Base-by-base conservation (phyloP, 78 protist genomes). In the Emiliania huxleyi region DNA sequence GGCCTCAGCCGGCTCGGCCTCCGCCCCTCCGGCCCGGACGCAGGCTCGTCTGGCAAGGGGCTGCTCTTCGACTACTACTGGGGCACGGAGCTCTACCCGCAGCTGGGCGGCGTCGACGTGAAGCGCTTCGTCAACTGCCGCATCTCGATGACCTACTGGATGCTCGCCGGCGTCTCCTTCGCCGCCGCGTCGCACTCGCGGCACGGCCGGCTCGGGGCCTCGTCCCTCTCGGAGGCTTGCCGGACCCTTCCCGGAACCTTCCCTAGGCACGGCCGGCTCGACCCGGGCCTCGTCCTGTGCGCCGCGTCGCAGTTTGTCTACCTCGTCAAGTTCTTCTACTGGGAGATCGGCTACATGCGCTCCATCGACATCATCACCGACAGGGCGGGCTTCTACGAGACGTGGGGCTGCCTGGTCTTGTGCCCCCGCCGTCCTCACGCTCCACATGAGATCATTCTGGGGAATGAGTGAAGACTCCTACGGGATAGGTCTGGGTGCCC, bases 61-160 rank as follows among this genome's bases (percentile, higher is more conserved):
- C 33, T 46, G 44, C 1, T 94, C 52, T 48, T 94, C 40, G 94
- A 94, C 84, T 94, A 45, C 71, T 94, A 71, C 84, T 49, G 81
- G 71, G 96, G 96, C 84, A 23, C 35, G 22, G 95, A 94, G 93
- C 96, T 94, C 42, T 55, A 94, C 91, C 96, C 96, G n/a, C 48
- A 56, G 18, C 26, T 94, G 12, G 0, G 0, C 38, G 90, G 90
- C 35, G 12, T 94, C 19, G 93, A 94, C 42, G 71, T 94, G 37
- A 94, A 94, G 87, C 1, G 19, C 38, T 91, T 79, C 45, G 26
- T 69, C 89, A 93, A 93, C 81, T 93, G 95, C 95, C 81, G 95
- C 56, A n/a, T 87, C 44, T 35, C 52, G 25, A 93, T 93, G 95
- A 79, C 89, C 52, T 37, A 18, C 21, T 93, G 95, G 95, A 11